These are phyloP conservation scores for Lentinula edodes DNA, from an alignment of 768 basidiomycete species.

Conservation along the genomic window DNA sequence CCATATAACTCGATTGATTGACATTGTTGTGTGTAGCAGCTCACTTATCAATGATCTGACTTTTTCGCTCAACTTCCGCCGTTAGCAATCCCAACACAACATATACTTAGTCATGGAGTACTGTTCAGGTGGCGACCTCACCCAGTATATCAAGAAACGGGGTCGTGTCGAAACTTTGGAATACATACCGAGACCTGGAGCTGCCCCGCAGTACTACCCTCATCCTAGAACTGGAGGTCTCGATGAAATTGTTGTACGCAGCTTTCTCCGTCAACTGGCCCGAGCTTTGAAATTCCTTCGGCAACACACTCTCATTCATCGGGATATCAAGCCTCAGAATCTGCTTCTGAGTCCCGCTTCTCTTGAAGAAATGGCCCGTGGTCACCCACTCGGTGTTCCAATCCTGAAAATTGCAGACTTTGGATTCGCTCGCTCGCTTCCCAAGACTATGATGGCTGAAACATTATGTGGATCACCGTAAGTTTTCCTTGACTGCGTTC, in stretches of 20 bases:
- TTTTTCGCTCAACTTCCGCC: not conserved
- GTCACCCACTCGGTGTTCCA: slow-evolving; percentile 89
- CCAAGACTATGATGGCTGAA: slow-evolving; percentile 92
- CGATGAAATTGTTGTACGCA: slow-evolving; percentile 84
- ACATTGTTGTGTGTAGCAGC: slow-evolving; percentile 69
- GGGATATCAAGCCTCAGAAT: slow-evolving; percentile 99
- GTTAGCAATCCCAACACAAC: slow-evolving; percentile 64
- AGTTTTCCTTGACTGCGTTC: slow-evolving; percentile 24
- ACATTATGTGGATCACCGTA: slow-evolving; percentile 97
- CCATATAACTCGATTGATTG: slow-evolving; percentile 88
- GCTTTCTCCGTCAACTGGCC: slow-evolving; percentile 88
- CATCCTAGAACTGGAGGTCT: slow-evolving; percentile 90
- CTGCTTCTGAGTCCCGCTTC: slow-evolving; percentile 82
- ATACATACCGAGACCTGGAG: slow-evolving; percentile 65
- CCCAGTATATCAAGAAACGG: slow-evolving; percentile 96
- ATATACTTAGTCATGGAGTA: slow-evolving; percentile 98
- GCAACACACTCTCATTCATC: slow-evolving; percentile 84
- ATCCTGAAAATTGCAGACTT: slow-evolving; percentile 98
- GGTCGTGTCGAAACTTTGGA: slow-evolving; percentile 88
- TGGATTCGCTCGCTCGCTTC: slow-evolving; percentile 91
- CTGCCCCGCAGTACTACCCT: slow-evolving; percentile 77
- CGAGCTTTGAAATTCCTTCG: slow-evolving; percentile 92
- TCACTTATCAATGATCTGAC: not conserved
- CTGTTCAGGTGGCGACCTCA: slow-evolving; percentile 93
- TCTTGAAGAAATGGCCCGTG: slow-evolving; percentile 71